A percentile compares a stretch with the other conserved stretches of the same genome.
These are phyloP conservation scores for Atalantia buxifolia DNA, from an alignment of 345 rosid genomes.

Conservation along the genomic window DNA sequence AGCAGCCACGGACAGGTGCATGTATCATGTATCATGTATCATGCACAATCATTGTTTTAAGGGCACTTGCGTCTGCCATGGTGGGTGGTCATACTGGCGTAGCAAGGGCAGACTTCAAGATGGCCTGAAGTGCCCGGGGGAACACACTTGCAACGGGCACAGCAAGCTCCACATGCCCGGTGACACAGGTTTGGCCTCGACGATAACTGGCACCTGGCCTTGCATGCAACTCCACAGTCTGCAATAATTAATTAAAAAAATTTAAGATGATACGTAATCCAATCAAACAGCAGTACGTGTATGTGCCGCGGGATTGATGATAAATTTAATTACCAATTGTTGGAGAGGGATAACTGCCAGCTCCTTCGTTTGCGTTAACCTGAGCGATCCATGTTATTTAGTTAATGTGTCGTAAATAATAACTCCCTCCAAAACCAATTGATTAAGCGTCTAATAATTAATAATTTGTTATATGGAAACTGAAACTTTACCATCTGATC, in stretches of 20 bases:
- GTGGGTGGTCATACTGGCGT: slow-evolving; percentile 66
- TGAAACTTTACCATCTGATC: slow-evolving; percentile 22
- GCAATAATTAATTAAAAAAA: neutral
- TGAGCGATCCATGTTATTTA: neutral
- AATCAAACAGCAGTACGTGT: neutral
- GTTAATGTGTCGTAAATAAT: neutral
- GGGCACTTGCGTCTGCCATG: slow-evolving; percentile 84
- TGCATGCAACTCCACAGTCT: slow-evolving; percentile 67
- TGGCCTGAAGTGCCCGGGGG: slow-evolving; percentile 78
- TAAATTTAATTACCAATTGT: slow-evolving; percentile 9
- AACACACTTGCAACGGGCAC: slow-evolving; percentile 69
- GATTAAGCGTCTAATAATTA: neutral
- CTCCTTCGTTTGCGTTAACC: neutral
- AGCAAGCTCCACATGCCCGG: slow-evolving; percentile 76
- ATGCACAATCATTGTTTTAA: slow-evolving; percentile 5
- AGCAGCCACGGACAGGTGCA: neutral
- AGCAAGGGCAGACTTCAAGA: slow-evolving; percentile 61
- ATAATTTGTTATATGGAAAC: neutral
- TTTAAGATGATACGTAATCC: neutral
- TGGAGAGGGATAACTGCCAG: neutral
- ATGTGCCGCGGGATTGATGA: neutral
- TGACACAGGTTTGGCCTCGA: slow-evolving; percentile 59
- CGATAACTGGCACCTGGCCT: slow-evolving; percentile 54
- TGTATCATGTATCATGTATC: neutral
- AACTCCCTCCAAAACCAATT: neutral